Base-by-base conservation (phyloP, 306 rosid genomes). In the Purshia tridentata region DNA sequence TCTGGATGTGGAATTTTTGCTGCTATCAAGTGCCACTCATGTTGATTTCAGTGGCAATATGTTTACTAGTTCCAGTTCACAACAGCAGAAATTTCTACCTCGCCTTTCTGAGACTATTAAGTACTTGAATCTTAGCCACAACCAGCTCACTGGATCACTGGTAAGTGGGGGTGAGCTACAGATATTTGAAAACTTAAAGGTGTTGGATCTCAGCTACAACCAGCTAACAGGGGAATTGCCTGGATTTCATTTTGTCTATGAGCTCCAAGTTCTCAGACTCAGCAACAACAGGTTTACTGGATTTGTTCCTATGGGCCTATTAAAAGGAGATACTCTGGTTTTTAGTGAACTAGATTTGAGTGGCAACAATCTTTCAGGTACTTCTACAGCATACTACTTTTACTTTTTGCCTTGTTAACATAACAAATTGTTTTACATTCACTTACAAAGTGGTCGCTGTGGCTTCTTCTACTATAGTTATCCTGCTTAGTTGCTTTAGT, bases 361-460 rank as follows among this genome's bases (percentile, higher is more conserved):
- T 70, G 97, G 82, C 87, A 95, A 95, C 84, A 90, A 95, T 73
- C 97, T 95, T 72, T 84, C 99, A 84, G 99, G 99, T 94, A 85
- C 41, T 58, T 77, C 12, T 16, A 18, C 55, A 58, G 7, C 29
- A 9, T 29, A 12, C 49, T 29, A 20, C 69, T 18, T 40, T 40
- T 29, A 29, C 35, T 55, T 0, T n/a, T 6, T 14, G 14, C 62
- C 18, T 22, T 73, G 4, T 46, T 74, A 50, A 51, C 19, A 61
- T 15, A 46, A 44, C 13, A 20, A 70, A 53, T 48, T 42, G 41
- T 67, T 35, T 57, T 78, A 16, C 56, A 56, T 71, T 65, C 37
- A 20, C 45, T 69, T 44, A 1, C 16, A 49, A 81, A 71, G 51
- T 66, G 58, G 48, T 74, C 37, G 47, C 12, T 56, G 37, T 41